Percentiles rank a stretch among this genome's conserved stretches.
phyloP scores from a whole-genome alignment of 2,329 filamentous ascomycete genomes.

The Elsinoe necatrix region DNA sequence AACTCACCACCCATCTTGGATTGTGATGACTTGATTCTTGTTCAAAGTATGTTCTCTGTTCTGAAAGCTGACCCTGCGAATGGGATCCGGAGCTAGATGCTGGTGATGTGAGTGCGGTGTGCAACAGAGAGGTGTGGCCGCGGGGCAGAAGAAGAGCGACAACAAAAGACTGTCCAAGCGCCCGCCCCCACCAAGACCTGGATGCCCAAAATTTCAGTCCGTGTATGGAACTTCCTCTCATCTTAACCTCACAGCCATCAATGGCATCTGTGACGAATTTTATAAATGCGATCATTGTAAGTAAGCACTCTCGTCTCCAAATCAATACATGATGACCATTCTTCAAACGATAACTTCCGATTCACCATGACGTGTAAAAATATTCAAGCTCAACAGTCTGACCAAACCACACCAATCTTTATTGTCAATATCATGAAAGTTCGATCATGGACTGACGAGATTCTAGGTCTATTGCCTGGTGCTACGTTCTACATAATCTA shows the following conservation, averaged over 20 bases:
- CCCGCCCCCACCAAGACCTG: background rate
- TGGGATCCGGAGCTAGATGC: background rate
- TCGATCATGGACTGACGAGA: background rate
- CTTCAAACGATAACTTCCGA: constrained; percentile 36
- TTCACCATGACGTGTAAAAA: constrained; percentile 30
- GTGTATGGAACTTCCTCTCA: background rate
- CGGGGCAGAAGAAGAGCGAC: background rate
- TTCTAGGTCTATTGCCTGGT: background rate
- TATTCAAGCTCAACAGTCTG: constrained; percentile 50
- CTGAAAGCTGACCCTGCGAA: no score
- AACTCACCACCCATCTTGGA: constrained; percentile 3
- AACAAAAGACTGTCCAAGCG: background rate
- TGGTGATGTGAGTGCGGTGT: background rate
- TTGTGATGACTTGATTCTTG: background rate
- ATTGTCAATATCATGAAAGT: background rate
- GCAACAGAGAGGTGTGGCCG: background rate
- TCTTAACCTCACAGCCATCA: background rate
- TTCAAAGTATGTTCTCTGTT: background rate
- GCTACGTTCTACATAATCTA: background rate
- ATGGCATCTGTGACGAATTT: background rate
- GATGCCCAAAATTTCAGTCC: constrained; percentile 5
- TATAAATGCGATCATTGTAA: background rate
- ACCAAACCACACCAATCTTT: constrained; percentile 22
- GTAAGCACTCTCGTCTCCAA: constrained; percentile 1
- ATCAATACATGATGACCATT: constrained; percentile 24